Evolutionary conservation across 192 early-diverging fungal species (phyloP).

Genomic region (Coemansia sp.): DNA sequence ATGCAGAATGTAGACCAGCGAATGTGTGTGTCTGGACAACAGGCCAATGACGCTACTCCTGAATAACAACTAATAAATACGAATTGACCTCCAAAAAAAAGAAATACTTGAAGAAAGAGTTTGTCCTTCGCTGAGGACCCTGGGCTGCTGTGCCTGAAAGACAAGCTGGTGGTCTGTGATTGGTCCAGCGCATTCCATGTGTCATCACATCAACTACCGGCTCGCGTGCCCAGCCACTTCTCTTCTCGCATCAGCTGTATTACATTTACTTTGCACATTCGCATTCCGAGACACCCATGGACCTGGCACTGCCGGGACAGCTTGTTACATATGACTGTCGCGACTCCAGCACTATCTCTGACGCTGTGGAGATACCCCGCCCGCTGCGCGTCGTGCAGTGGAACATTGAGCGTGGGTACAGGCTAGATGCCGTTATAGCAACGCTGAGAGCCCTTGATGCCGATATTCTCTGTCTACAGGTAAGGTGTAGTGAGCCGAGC

Average conservation of each 20-base stretch:
- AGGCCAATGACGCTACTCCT: background rate
- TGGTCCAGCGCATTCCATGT: slow-evolving; percentile 26
- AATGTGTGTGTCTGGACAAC: background rate
- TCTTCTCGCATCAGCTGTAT: background rate
- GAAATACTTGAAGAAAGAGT: background rate
- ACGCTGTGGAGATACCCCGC: slow-evolving; percentile 19
- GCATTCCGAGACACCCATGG: slow-evolving; percentile 16
- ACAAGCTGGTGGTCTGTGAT: slow-evolving; percentile 17
- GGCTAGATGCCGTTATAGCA: slow-evolving; percentile 59
- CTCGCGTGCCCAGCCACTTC: background rate
- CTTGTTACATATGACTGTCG: slow-evolving; percentile 43
- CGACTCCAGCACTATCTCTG: background rate
- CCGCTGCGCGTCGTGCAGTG: slow-evolving; percentile 70
- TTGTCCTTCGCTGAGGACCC: background rate
- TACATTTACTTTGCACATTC: background rate
- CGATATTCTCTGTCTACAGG: slow-evolving; percentile 70
- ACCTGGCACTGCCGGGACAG: slow-evolving; percentile 40
- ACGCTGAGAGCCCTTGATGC: slow-evolving; percentile 60
- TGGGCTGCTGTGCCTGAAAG: background rate
- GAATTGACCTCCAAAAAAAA: background rate
- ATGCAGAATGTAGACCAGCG: background rate
- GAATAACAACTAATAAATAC: background rate
- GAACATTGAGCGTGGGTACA: slow-evolving; percentile 83
- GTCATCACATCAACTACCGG: background rate
- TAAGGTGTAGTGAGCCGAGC: slow-evolving; percentile 1